These are phyloP conservation scores for Afroboletus lepidellus DNA, from an alignment of 1,284 basidiomycete species.

Conservation along the genomic window DNA sequence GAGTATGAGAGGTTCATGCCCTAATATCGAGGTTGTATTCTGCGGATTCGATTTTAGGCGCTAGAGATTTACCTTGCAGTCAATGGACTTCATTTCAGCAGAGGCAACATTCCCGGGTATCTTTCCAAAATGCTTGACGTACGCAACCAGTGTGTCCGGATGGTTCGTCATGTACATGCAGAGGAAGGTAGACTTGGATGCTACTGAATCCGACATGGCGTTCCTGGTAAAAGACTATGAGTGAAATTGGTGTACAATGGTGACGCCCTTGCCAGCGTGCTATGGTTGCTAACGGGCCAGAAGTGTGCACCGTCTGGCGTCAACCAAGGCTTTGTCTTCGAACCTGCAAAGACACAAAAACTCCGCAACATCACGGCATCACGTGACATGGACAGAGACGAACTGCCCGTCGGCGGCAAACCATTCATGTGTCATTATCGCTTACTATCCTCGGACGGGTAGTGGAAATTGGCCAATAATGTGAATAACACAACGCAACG, in stretches of 20 bases:
- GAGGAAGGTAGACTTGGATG: constrained; percentile 70
- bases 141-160: constrained; percentile 76
- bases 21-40: constrained; percentile 33
- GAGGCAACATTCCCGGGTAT: constrained; percentile 50
- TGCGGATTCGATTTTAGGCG: background rate
- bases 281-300: background rate
- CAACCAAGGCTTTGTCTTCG: no score
- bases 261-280: background rate
- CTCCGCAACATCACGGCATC: no score
- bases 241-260: background rate
- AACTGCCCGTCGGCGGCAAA: no score
- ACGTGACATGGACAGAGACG: no score
- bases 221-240: background rate
- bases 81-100: constrained; percentile 66
- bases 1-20: constrained; percentile 69
- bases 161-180: constrained; percentile 82
- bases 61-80: constrained; percentile 48
- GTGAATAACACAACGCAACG: no score
- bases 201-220: constrained; percentile 56
- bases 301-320: no score
- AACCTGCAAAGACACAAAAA: no score
- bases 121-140: constrained; percentile 72
- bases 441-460: no score
- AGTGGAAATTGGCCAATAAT: no score
- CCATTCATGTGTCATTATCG: no score